Base-by-base conservation (phyloP, 148 eudicot genomes). In the Beta vulgaris region DNA sequence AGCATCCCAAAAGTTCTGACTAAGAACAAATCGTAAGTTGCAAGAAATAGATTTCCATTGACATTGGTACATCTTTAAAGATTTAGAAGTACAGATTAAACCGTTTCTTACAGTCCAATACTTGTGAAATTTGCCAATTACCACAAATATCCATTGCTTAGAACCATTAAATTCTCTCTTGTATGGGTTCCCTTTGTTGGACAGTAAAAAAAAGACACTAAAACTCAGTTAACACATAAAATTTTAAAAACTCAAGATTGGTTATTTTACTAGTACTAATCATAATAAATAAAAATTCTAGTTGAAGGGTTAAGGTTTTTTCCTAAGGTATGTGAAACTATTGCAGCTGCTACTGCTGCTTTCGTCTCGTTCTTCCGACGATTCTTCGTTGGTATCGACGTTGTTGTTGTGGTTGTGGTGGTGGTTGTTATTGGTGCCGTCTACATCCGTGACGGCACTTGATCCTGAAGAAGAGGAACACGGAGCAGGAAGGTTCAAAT, bases 381-480 rank as follows among this genome's bases (percentile, higher is more conserved):
- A 76, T 34, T 10, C 75, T 1, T 68, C 54, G 26, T 69, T 62
- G 26, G n/a, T 15, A 29, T 46, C 11, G 26, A 40, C 16, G n/a
- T 32, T 15, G 32, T 13, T 29, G 63, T 72, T 78, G 61, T 72
- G 68, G 64, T 48, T 2, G 23, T 43, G 60, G 14, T 42, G 46
- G 35, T 42, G 11, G 36, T 29, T 23, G 37, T 71, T 55, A 25
- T 63, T 14, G 40, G 65, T 21, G 0, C 71, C 84, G 36, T 76
- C 66, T 28, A 76, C 73, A 74, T 88, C 89, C 2, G 98, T 93
- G 31, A 93, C 76, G 25, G 91, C 97, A 75, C 98, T 93, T 1
- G 93, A 90, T 28, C 89, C 97, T 2, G 98, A 93, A 23, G 86
- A 89, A 1, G 94, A 87, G 1, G 83, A 69, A 53, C 81, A 87